These are phyloP conservation scores for Acer campestre DNA, from an alignment of 345 rosid species.

Conservation along the genomic window DNA sequence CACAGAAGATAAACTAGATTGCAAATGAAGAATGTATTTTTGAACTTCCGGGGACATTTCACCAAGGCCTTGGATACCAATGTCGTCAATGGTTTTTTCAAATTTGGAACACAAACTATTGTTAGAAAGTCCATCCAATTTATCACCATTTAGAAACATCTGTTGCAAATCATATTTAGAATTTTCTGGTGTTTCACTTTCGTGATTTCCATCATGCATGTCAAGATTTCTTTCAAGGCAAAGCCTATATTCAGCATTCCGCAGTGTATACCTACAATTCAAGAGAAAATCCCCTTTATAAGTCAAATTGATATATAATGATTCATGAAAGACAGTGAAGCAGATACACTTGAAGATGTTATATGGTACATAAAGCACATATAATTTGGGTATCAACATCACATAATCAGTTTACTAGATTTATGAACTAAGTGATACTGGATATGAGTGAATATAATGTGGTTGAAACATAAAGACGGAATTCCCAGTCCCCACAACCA, in stretches of 20 bases:
- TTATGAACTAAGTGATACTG: not conserved
- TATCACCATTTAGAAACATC: conserved; percentile 34
- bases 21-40: conserved; percentile 67
- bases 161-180: conserved; percentile 45
- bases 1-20: conserved; percentile 67
- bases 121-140: conserved; percentile 27
- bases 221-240: conserved; percentile 84
- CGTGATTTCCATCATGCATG: conserved; percentile 45
- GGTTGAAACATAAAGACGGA: not conserved
- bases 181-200: conserved; percentile 38
- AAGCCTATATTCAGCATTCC: conserved; percentile 94
- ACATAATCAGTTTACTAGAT: not conserved
- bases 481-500: not conserved
- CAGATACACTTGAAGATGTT: conserved; percentile 5
- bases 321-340: not conserved
- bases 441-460: not conserved
- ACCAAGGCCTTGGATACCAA: conserved; percentile 56
- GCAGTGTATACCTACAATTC: conserved; percentile 69
- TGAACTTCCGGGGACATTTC: conserved; percentile 72
- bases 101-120: conserved; percentile 36
- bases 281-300: conserved; percentile 20
- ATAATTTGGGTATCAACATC: not conserved
- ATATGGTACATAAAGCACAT: conserved; percentile 2
- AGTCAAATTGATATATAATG: not conserved
- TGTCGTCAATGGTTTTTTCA: conserved; percentile 32